Conservation (phyloP, 441 rosid genomes). For the Caryocar brasiliense region DNA sequence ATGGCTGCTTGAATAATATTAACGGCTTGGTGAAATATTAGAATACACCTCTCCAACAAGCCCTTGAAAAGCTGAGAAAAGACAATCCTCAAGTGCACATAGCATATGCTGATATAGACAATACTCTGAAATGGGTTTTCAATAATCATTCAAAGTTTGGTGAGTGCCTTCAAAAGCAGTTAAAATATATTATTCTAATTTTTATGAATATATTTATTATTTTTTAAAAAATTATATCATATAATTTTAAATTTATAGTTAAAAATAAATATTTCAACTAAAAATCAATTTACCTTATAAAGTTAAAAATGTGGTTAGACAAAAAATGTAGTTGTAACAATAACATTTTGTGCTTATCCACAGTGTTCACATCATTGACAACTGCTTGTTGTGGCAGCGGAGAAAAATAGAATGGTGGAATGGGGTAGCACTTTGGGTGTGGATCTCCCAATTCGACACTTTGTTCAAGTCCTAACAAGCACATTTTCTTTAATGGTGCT, state of each 20-base stretch:
- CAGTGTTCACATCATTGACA: neutral
- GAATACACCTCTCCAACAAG: conserved; percentile 1
- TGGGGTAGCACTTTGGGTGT: neutral
- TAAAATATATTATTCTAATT: neutral
- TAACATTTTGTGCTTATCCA: too few species aligned
- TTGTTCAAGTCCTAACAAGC: too few species aligned
- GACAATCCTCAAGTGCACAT: neutral
- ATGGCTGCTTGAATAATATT: neutral
- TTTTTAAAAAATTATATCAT: neutral
- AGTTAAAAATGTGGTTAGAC: too few species aligned
- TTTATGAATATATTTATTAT: neutral
- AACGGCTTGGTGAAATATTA: neutral
- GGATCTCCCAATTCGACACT: too few species aligned
- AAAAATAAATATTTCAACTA: too few species aligned
- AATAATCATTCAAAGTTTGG: neutral
- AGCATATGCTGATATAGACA: conserved; percentile 1
- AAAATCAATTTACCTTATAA: too few species aligned
- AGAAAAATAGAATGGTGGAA: neutral
- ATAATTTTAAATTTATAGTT: too few species aligned
- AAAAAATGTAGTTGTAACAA: too few species aligned
- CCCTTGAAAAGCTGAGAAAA: neutral
- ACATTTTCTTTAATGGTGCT: too few species aligned
- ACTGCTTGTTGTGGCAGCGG: conserved; percentile 8
- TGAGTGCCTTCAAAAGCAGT: neutral
- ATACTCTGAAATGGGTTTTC: neutral